Percentiles rank a stretch among this genome's conserved stretches.
These are phyloP conservation scores for Xylaria curta DNA, from an alignment of 495 filamentous ascomycete species.

Conservation along the genomic window DNA sequence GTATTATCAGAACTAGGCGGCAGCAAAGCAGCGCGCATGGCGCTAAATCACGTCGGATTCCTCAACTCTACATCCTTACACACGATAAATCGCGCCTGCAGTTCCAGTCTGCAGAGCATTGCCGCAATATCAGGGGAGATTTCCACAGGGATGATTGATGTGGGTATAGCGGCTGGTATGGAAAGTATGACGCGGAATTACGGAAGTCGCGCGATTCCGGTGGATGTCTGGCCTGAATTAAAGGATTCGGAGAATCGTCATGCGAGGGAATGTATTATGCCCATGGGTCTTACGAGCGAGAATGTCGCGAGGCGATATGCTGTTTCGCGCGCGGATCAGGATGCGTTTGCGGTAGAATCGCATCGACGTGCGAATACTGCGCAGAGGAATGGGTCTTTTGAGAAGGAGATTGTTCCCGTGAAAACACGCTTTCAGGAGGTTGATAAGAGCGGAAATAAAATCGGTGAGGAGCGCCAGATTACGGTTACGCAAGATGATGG, in stretches of 20 bases:
- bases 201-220: conserved; percentile 79
- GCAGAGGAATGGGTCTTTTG: conserved; percentile 71
- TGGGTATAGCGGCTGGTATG: conserved; percentile 90
- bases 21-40: conserved; percentile 90
- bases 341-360: conserved; percentile 76
- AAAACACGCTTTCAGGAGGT: conserved; percentile 69
- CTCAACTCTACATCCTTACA: conserved; percentile 73
- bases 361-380: conserved; percentile 76
- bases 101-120: conserved; percentile 76
- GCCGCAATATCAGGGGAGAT: conserved; percentile 74
- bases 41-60: conserved; percentile 79
- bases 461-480: conserved; percentile 53
- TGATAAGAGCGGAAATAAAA: conserved; percentile 64
- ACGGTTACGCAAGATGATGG: conserved; percentile 81
- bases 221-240: conserved; percentile 77
- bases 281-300: conserved; percentile 92
- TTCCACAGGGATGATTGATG: conserved; percentile 69
- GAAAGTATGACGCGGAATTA: conserved; percentile 95
- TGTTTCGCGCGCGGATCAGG: conserved; percentile 77
- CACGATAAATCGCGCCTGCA: conserved; percentile 88
- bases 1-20: conserved; percentile 91
- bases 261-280: conserved; percentile 86
- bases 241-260: conserved; percentile 69
- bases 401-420: conserved; percentile 79
- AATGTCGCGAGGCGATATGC: conserved; percentile 84